Evolutionary conservation across 805 yeast species (phyloP), one percentile per base, ranked within the genome.

Genomic region (Scheffersomyces amazonensis): DNA sequence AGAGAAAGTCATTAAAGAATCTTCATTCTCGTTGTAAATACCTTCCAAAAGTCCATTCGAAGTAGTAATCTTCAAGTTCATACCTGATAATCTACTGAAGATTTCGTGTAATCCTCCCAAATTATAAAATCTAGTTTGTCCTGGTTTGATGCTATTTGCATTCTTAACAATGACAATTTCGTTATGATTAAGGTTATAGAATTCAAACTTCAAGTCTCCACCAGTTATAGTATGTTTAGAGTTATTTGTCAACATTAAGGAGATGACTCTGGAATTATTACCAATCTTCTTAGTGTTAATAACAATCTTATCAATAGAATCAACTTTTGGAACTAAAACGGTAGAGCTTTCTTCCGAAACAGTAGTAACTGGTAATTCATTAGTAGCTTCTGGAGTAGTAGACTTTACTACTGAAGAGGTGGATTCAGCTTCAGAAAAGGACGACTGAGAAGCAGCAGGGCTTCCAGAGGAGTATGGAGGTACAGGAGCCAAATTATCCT

Each of bases 121-220:
- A 36, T 60, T 61, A 41, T 53, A 62, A 34, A 48, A 49, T 34
- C 59, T 59, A 13, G 52, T 51, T 39, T 52, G 58, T 6, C 54
- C 53, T 7, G 61, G 53, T 23, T 44, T 50, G 28, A 59, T 48
- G 19, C 46, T 45, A 30, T 48, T 52, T 3, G 64, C 59, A 40
- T 53, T 54, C 30, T 46, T 57, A 4, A 60, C 57, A 13, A 43
- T 21, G 30, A 58, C 40, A 5, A 44, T 25, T 19, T 54, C 56
- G 13, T 30, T 36, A 7, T 30, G 16, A 16, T 13, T 28, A 5
- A 41, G 35, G 40, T 52, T 47, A 31, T 29, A 42, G 40, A 62
- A 60, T 36, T 54, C 62, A 41, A 63, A 61, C 11, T 42, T 51
- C 20, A 62, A 49, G 22, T 52, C 53, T 2, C 66, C 64, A 12